These are phyloP conservation scores for Cicer pinnatifidum DNA, from an alignment of 306 rosid species.

Conservation along the genomic window DNA sequence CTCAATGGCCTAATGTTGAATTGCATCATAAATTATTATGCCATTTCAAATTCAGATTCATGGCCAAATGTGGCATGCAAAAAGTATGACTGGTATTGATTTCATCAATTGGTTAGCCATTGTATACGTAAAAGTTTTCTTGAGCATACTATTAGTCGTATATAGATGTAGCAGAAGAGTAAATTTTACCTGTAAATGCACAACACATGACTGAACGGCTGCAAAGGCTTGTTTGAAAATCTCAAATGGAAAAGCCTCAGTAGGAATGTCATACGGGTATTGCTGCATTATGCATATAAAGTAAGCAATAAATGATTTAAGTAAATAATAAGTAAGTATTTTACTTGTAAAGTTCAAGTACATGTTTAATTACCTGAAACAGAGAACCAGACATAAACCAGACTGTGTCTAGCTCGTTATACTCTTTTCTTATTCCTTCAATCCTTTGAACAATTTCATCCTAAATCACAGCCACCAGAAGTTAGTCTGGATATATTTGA, in stretches of 20 bases:
- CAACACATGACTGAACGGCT: conserved; percentile 97
- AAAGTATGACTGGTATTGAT: not conserved
- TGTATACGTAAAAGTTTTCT: not conserved
- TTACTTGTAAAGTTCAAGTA: conserved; percentile 25
- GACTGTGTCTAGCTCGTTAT: conserved; percentile 94
- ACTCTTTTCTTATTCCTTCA: conserved; percentile 91
- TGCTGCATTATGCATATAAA: conserved; percentile 65
- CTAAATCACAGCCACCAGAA: conserved; percentile 55
- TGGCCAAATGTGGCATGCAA: conserved; percentile 5
- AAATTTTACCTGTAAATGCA: conserved; percentile 84
- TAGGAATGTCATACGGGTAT: conserved; percentile 96
- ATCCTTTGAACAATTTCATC: conserved; percentile 80
- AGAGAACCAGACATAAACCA: conserved; percentile 99
- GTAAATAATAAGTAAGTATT: conserved; percentile 4
- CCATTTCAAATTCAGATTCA: conserved; percentile 32
- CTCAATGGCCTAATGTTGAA: conserved; percentile 16
- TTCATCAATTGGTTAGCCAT: not conserved
- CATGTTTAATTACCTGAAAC: conserved; percentile 71
- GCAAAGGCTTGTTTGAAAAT: conserved; percentile 99
- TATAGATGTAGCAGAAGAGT: conserved; percentile 10
- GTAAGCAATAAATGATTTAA: conserved; percentile 39
- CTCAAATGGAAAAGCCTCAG: conserved; percentile 95
- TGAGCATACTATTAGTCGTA: not conserved
- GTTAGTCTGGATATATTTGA: conserved; percentile 36
- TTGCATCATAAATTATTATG: conserved; percentile 22